Evolutionary conservation across 345 rosid genomes (phyloP).

Genomic region (Hibiscus syriacus): DNA sequence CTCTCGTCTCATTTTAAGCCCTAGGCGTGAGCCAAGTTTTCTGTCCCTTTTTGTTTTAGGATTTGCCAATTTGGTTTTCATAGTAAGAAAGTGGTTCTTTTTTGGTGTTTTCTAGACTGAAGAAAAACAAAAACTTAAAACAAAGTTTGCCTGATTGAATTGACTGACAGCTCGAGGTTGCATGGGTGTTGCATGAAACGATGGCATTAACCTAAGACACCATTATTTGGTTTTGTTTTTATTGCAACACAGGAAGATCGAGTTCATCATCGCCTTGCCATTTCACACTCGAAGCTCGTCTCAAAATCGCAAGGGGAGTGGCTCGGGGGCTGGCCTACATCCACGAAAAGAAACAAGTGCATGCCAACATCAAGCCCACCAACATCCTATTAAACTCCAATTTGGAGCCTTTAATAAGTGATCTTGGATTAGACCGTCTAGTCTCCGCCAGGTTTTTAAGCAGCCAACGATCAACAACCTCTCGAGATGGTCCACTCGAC

Average conservation of each 20-base stretch:
- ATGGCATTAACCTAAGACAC: not conserved
- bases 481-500: slow-evolving; percentile 13
- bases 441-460: slow-evolving; percentile 22
- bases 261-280: slow-evolving; percentile 44
- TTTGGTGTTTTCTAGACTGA: not conserved
- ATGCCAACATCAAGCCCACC: slow-evolving; percentile 72
- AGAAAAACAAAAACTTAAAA: not conserved
- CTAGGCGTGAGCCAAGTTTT: not conserved
- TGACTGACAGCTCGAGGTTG: not conserved
- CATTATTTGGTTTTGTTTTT: not conserved
- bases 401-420: slow-evolving; percentile 59
- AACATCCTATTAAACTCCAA: slow-evolving; percentile 61
- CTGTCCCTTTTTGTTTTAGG: too few species aligned
- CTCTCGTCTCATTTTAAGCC: too few species aligned
- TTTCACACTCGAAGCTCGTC: slow-evolving; percentile 47
- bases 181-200: not conserved
- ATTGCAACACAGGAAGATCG: slow-evolving; percentile 18
- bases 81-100: not conserved
- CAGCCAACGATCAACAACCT: slow-evolving; percentile 26
- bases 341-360: slow-evolving; percentile 74
- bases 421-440: slow-evolving; percentile 62
- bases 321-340: slow-evolving; percentile 71
- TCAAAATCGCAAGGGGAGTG: slow-evolving; percentile 74
- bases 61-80: not conserved
- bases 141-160: not conserved